Evolutionary conservation across 1,284 basidiomycete genomes (phyloP).

Genomic region (Malassezia brasiliensis): DNA sequence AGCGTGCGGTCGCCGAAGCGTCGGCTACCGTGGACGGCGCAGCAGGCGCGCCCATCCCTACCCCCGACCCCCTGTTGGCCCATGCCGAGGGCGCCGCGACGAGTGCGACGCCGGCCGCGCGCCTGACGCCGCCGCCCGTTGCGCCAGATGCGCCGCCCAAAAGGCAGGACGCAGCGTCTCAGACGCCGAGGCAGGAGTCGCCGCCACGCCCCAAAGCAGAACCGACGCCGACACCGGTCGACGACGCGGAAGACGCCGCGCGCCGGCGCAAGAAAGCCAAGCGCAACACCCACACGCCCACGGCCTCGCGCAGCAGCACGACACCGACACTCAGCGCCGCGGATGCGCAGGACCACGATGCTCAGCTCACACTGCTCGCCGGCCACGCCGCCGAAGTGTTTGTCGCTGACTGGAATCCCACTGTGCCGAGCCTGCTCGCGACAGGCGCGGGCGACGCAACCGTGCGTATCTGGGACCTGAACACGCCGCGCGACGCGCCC

Average conservation of each 20-base stretch:
- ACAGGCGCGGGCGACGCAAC: slow-evolving; percentile 47
- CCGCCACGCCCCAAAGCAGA: not conserved
- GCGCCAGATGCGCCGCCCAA: not conserved
- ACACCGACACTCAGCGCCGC: not conserved
- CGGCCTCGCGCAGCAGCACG: not conserved
- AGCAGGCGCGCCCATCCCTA: too few species aligned
- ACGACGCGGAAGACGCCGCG: not conserved
- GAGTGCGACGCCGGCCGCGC: not conserved
- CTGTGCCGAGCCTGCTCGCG: slow-evolving; percentile 43
- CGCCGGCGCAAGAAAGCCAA: slow-evolving; percentile 1
- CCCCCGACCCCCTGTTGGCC: not conserved
- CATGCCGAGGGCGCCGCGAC: not conserved
- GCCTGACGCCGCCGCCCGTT: not conserved
- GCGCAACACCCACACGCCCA: not conserved
- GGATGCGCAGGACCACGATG: not conserved
- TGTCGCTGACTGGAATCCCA: slow-evolving; percentile 46
- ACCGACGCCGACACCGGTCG: not conserved
- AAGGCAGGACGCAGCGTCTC: not conserved
- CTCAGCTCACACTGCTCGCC: slow-evolving; percentile 25
- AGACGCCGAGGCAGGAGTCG: not conserved
- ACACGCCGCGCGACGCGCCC: slow-evolving; percentile 23
- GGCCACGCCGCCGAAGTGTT: slow-evolving; percentile 46
- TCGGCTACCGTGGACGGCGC: too few species aligned
- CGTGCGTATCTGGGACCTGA: slow-evolving; percentile 47
- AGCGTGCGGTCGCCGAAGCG: not conserved